phyloP scores from a whole-genome alignment of 202 grass and related monocot genomes.

The Hordeum pubiflorum region DNA sequence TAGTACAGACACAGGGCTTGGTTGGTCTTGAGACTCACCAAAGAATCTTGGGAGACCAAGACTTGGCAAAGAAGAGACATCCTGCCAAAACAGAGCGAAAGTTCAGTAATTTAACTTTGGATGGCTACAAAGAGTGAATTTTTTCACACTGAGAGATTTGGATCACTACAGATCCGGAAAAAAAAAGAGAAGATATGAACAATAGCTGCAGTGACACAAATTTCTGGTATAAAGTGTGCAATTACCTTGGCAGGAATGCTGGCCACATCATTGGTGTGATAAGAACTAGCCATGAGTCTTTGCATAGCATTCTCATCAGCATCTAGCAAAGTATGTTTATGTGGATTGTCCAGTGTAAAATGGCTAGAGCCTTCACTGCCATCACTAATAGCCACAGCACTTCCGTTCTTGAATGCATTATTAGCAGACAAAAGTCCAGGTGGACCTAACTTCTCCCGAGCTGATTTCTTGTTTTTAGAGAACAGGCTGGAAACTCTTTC shows the following conservation, averaged over 20 bases:
- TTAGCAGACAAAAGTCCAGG: background rate
- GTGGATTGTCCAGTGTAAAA: conserved; percentile 9
- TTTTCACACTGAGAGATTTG: no score
- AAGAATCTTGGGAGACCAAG: conserved; percentile 33
- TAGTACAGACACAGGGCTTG: conserved; percentile 84
- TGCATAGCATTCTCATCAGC: conserved; percentile 8
- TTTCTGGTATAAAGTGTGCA: background rate
- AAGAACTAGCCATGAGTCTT: conserved; percentile 24
- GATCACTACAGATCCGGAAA: background rate
- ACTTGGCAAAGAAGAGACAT: conserved; percentile 33
- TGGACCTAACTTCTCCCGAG: conserved; percentile 33
- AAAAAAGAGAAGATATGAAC: background rate
- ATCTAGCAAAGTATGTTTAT: background rate
- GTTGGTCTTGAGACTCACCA: conserved; percentile 56
- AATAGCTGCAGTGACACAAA: background rate
- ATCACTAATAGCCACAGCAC: conserved; percentile 1
- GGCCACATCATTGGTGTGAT: conserved; percentile 11
- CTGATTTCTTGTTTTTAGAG: conserved; percentile 65
- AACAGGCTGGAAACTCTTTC: conserved; percentile 76
- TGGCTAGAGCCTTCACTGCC: conserved; percentile 11
- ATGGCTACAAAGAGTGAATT: background rate
- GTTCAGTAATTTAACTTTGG: conserved; percentile 6
- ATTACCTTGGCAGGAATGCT: conserved; percentile 52
- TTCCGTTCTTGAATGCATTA: conserved; percentile 14
- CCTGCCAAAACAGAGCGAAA: conserved; percentile 41